Conservation (phyloP, 345 rosid species). For the Rhodamnia rubescens region DNA sequence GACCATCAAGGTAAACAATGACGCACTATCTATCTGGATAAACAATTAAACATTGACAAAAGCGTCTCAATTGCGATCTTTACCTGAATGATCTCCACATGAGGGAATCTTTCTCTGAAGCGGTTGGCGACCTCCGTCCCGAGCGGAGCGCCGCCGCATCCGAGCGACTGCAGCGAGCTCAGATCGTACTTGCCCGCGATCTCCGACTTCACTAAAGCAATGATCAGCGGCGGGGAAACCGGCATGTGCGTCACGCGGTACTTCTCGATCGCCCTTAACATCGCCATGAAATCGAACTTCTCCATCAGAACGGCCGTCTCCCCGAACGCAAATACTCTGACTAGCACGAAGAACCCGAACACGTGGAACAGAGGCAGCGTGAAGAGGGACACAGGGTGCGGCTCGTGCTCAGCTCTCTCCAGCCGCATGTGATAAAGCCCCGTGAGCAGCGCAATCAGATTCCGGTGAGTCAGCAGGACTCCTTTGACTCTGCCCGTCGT, state of each 20-base stretch:
- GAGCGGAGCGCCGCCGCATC: constrained; percentile 70
- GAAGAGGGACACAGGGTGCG: background rate
- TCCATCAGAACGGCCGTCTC: constrained; percentile 30
- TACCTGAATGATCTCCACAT: background rate
- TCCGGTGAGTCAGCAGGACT: constrained; percentile 23
- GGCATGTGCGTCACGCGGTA: constrained; percentile 43
- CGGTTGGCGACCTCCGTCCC: constrained; percentile 49
- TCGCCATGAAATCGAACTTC: constrained; percentile 40
- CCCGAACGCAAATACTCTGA: constrained; percentile 24
- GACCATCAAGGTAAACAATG: background rate
- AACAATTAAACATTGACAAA: background rate
- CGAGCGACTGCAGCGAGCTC: constrained; percentile 35
- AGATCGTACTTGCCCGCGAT: constrained; percentile 49
- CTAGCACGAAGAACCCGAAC: constrained; percentile 39
- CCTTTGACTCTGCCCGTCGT: constrained; percentile 36
- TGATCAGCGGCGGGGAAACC: constrained; percentile 67
- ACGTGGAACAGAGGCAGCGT: constrained; percentile 37
- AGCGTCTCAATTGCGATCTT: background rate
- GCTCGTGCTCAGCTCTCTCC: background rate
- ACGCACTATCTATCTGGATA: too few relatives aligned
- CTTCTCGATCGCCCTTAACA: constrained; percentile 47
- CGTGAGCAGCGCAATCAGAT: background rate
- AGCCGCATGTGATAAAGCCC: background rate
- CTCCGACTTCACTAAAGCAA: constrained; percentile 49
- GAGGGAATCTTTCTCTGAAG: constrained; percentile 50